phyloP scores from a whole-genome alignment of 352 stramenopile species.

The Pythium vanterpoolii region DNA sequence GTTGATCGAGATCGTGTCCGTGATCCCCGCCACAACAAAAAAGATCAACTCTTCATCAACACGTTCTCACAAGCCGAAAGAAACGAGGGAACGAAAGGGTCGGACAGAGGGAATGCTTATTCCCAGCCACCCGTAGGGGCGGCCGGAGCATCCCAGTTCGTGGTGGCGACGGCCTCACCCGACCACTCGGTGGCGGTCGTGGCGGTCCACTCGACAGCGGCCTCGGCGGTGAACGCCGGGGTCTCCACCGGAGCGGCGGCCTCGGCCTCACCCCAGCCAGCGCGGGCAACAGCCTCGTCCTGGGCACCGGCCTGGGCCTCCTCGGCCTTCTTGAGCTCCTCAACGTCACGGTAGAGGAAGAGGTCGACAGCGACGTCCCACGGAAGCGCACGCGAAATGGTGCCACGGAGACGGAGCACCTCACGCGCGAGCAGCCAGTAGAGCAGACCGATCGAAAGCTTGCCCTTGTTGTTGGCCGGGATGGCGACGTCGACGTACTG shows the following conservation, averaged over 20 bases:
- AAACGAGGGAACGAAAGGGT: conserved; percentile 23
- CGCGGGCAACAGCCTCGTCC: conserved; percentile 63
- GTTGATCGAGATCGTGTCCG: not conserved
- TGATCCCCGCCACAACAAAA: not conserved
- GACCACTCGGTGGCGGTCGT: conserved; percentile 68
- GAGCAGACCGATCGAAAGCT: conserved; percentile 99
- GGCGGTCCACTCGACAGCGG: conserved; percentile 64
- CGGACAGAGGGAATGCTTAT: conserved; percentile 39
- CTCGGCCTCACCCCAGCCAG: conserved; percentile 67
- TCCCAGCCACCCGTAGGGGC: conserved; percentile 69
- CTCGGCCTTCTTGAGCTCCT: conserved; percentile 99
- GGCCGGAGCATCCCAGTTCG: conserved; percentile 55
- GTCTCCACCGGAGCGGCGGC: conserved; percentile 44
- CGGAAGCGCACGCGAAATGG: conserved; percentile 91
- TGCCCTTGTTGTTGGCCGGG: conserved; percentile 99
- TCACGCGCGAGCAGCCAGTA: conserved; percentile 99
- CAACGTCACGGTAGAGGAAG: conserved; percentile 99
- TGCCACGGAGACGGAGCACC: conserved; percentile 97
- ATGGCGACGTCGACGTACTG: conserved; percentile 99
- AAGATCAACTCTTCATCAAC: conserved; percentile 15
- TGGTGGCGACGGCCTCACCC: conserved; percentile 48
- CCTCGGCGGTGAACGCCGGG: conserved; percentile 51
- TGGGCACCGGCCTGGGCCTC: conserved; percentile 91
- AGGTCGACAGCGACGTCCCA: conserved; percentile 99
- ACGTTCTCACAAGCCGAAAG: conserved; percentile 18